A percentile compares a stretch with the other conserved stretches of the same genome.
These are phyloP conservation scores for Dactylorhiza incarnata DNA, from an alignment of 106 monocot species.

Conservation along the genomic window DNA sequence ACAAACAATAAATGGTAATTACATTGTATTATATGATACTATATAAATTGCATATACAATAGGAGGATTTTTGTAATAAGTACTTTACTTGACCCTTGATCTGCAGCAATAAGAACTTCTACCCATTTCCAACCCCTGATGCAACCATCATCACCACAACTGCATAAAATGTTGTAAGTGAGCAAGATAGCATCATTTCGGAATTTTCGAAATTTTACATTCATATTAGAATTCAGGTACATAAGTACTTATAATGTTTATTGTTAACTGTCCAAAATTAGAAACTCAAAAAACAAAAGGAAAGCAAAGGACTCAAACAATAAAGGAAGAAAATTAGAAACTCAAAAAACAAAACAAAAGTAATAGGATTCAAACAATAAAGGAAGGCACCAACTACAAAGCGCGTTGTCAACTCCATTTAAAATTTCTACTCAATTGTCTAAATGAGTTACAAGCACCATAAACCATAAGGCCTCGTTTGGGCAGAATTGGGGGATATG, in stretches of 20 bases:
- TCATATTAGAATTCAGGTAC: background rate
- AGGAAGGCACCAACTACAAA: background rate
- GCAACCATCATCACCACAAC: constrained; percentile 94
- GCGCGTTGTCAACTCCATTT: background rate
- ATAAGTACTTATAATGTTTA: background rate
- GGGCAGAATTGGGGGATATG: no score
- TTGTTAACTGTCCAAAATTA: background rate
- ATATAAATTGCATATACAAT: background rate
- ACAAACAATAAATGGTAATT: background rate
- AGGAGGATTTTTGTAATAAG: background rate
- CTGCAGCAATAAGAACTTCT: constrained; percentile 32
- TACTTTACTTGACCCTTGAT: constrained; percentile 20
- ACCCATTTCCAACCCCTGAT: constrained; percentile 81
- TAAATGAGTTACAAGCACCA: background rate
- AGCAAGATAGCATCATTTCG: background rate
- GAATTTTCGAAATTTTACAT: background rate
- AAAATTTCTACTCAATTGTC: background rate
- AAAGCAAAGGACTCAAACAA: background rate
- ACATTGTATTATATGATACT: background rate
- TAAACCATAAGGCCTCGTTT: background rate
- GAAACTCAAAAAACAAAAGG: background rate
- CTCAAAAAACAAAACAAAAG: background rate
- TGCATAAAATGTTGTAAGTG: constrained; percentile 17
- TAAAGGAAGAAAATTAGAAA: background rate
- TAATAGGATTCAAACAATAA: background rate